A percentile compares a stretch with the other conserved stretches of the same genome.
Evolutionary conservation across 2,329 filamentous ascomycete species (phyloP).

Genomic region (Colletotrichum tropicale): DNA sequence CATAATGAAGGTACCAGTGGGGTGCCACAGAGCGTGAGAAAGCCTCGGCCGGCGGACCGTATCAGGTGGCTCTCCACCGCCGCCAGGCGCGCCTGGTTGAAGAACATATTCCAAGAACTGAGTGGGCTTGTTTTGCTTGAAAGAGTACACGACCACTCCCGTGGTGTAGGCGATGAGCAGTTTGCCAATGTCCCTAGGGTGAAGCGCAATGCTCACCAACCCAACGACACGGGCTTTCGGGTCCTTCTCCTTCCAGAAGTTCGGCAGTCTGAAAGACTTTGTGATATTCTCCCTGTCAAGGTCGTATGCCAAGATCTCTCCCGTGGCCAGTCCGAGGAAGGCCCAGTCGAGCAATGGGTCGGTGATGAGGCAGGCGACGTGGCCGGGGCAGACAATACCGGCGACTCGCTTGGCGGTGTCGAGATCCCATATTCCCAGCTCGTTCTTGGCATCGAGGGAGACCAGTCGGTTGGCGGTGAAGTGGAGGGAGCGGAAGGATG

Average conservation of each 20-base stretch:
- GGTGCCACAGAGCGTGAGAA: constrained; percentile 91
- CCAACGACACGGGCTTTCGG: constrained; percentile 66
- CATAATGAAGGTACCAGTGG: constrained; percentile 86
- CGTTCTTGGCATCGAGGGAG: constrained; percentile 84
- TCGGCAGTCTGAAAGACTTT: constrained; percentile 80
- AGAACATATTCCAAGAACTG: constrained; percentile 86
- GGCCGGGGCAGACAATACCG: constrained; percentile 77
- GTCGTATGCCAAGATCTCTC: constrained; percentile 92
- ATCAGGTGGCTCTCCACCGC: constrained; percentile 69
- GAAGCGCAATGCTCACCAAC: constrained; percentile 81
- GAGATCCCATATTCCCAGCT: constrained; percentile 83
- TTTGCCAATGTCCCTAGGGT: constrained; percentile 91
- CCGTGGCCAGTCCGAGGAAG: constrained; percentile 80
- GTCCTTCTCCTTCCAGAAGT: constrained; percentile 81
- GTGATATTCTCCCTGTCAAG: constrained; percentile 77
- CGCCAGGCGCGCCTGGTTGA: constrained; percentile 82
- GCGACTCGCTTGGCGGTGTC: constrained; percentile 69
- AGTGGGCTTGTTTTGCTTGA: constrained; percentile 84
- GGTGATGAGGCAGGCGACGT: constrained; percentile 75
- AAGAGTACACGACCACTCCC: constrained; percentile 88
- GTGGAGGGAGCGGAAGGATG: constrained; percentile 77
- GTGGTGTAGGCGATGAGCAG: constrained; percentile 89
- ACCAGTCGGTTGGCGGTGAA: constrained; percentile 88
- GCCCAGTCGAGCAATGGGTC: constrained; percentile 95
- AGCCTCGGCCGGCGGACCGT: constrained; percentile 73